A percentile compares a stretch with the other conserved stretches of the same genome.
phyloP scores from a whole-genome alignment of 208 protist species.

The Acanthamoeba sp. region DNA sequence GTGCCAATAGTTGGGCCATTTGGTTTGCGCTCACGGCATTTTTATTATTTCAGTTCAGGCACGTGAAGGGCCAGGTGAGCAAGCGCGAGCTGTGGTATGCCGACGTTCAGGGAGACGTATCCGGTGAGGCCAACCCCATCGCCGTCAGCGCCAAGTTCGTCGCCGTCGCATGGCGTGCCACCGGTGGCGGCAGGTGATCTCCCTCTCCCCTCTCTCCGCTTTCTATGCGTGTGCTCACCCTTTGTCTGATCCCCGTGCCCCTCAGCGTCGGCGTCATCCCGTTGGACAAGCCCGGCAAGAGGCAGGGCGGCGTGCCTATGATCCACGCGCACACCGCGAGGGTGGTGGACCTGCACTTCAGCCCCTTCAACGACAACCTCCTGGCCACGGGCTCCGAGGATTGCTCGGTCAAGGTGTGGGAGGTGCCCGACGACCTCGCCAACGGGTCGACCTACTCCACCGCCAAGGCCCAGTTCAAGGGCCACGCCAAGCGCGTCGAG shows the following conservation, averaged over 20 bases:
- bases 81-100: constrained; percentile 60
- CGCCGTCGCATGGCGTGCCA: constrained; percentile 59
- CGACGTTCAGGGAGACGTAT: constrained; percentile 50
- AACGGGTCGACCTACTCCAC: background rate
- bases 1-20: too few relatives aligned
- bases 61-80: constrained; percentile 9
- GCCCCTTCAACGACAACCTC: constrained; percentile 61
- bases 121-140: constrained; percentile 22
- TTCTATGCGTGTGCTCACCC: background rate
- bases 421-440: constrained; percentile 30
- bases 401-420: constrained; percentile 34
- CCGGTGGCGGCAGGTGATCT: constrained; percentile 5
- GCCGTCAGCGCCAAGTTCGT: constrained; percentile 45
- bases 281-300: constrained; percentile 36
- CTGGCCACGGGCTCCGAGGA: constrained; percentile 63
- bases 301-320: constrained; percentile 1
- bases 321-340: constrained; percentile 34
- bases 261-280: background rate
- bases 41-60: background rate
- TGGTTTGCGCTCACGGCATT: too few relatives aligned
- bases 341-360: constrained; percentile 69
- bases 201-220: background rate
- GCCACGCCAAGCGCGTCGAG: constrained; percentile 50
- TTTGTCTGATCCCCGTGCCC: background rate
- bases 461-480: constrained; percentile 27